Evolutionary conservation across 2,329 filamentous ascomycete species (phyloP).

Genomic region (Hypoxylon sp.): DNA sequence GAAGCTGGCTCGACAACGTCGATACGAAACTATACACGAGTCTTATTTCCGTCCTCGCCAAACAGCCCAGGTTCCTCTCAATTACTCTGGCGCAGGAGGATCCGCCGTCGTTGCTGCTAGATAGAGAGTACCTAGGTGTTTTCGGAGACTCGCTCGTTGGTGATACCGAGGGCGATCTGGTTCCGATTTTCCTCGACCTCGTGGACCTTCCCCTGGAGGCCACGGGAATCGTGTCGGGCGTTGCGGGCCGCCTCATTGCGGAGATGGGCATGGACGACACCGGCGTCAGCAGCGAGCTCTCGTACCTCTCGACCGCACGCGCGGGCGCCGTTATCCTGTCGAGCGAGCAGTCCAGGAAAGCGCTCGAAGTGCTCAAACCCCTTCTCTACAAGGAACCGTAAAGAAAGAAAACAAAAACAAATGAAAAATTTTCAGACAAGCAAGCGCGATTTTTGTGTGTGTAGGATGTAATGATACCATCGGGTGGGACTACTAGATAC

Average conservation of each 20-base stretch:
- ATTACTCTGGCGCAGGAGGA: conserved; percentile 77
- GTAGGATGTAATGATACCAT: conserved; percentile 23
- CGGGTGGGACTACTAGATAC: neutral
- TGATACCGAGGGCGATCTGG: conserved; percentile 73
- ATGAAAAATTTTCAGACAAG: no score
- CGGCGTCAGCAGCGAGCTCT: conserved; percentile 73
- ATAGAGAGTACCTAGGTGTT: conserved; percentile 70
- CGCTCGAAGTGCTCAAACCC: conserved; percentile 73
- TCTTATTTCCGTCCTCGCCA: conserved; percentile 67
- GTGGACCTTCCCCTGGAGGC: conserved; percentile 83
- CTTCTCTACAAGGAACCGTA: conserved; percentile 54
- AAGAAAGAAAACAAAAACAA: no score
- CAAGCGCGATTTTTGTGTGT: no score
- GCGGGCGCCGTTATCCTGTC: conserved; percentile 90
- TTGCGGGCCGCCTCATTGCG: conserved; percentile 82
- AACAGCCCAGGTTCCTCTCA: conserved; percentile 75
- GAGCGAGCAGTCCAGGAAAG: conserved; percentile 75
- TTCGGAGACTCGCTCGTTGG: conserved; percentile 81
- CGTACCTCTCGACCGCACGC: conserved; percentile 87
- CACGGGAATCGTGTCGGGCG: conserved; percentile 93
- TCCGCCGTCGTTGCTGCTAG: conserved; percentile 76
- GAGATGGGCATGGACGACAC: conserved; percentile 65
- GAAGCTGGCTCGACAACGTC: conserved; percentile 65
- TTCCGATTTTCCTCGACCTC: conserved; percentile 90
- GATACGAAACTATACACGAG: conserved; percentile 71